These are phyloP conservation scores for Telfairia occidentalis DNA, from an alignment of 331 rosid species.

Conservation along the genomic window DNA sequence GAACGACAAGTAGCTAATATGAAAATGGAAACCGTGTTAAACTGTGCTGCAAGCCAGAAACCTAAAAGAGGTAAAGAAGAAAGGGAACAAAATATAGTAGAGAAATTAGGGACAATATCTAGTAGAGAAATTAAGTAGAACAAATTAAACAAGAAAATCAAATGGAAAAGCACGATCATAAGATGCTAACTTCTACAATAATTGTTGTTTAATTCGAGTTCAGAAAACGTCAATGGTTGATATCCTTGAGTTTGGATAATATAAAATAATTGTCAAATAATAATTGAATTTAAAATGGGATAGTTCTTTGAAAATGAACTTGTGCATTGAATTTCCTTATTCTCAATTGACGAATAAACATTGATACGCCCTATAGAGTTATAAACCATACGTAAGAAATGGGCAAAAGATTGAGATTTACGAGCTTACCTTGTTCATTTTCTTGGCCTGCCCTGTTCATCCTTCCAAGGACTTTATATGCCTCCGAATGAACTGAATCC, in stretches of 20 bases:
- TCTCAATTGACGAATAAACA: background rate
- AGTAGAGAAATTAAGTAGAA: background rate
- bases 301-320: background rate
- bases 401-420: background rate
- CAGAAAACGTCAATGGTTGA: background rate
- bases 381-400: background rate
- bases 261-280: background rate
- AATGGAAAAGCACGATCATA: background rate
- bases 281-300: background rate
- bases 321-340: background rate
- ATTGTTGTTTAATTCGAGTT: background rate
- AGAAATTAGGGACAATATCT: background rate
- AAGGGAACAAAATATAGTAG: background rate
- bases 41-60: background rate
- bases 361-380: background rate
- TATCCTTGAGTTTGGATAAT: background rate
- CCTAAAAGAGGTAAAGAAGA: background rate
- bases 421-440: slow-evolving; percentile 51
- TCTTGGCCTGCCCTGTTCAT: slow-evolving; percentile 93
- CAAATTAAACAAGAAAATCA: background rate
- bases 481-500: slow-evolving; percentile 92
- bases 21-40: background rate
- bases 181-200: background rate
- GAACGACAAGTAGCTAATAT: slow-evolving; percentile 8
- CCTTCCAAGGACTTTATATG: slow-evolving; percentile 95